Conservation (phyloP, 371 early-diverging fungal genomes). For the Circinella umbellata region DNA sequence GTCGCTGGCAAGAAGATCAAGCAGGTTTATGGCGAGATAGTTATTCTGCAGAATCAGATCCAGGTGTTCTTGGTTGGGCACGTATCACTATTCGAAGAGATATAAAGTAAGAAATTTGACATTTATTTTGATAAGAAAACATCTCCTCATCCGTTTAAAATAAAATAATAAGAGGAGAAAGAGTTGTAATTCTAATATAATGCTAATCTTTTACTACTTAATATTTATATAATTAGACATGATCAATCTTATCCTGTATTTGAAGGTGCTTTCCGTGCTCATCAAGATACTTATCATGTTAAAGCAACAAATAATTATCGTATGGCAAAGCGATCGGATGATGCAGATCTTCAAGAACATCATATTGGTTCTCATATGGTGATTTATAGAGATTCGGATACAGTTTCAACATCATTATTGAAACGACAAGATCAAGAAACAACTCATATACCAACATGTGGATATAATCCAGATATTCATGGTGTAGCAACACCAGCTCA, state of each 20-base stretch:
- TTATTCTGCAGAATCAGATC: constrained; percentile 30
- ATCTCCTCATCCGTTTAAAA: background rate
- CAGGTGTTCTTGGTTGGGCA: constrained; percentile 69
- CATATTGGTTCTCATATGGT: constrained; percentile 48
- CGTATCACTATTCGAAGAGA: constrained; percentile 68
- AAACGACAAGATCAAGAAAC: constrained; percentile 18
- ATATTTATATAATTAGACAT: constrained; percentile 22
- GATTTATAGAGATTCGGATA: constrained; percentile 77
- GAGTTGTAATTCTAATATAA: no score
- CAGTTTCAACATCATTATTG: constrained; percentile 15
- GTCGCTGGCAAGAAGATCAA: constrained; percentile 41
- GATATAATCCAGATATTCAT: constrained; percentile 32
- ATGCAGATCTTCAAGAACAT: constrained; percentile 43
- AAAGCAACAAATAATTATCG: constrained; percentile 64
- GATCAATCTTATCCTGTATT: constrained; percentile 50
- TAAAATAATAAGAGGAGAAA: background rate
- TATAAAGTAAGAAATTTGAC: constrained; percentile 30
- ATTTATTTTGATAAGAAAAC: background rate
- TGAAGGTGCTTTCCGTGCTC: constrained; percentile 68
- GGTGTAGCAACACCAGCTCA: background rate
- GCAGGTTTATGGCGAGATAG: constrained; percentile 39
- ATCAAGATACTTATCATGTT: constrained; percentile 68
- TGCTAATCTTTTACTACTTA: no score
- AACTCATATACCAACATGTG: constrained; percentile 28
- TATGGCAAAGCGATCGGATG: constrained; percentile 62